Percentiles rank a stretch among this genome's conserved stretches.
phyloP scores from a whole-genome alignment of 2,329 filamentous ascomycete species.

The Claviceps humidiphila region DNA sequence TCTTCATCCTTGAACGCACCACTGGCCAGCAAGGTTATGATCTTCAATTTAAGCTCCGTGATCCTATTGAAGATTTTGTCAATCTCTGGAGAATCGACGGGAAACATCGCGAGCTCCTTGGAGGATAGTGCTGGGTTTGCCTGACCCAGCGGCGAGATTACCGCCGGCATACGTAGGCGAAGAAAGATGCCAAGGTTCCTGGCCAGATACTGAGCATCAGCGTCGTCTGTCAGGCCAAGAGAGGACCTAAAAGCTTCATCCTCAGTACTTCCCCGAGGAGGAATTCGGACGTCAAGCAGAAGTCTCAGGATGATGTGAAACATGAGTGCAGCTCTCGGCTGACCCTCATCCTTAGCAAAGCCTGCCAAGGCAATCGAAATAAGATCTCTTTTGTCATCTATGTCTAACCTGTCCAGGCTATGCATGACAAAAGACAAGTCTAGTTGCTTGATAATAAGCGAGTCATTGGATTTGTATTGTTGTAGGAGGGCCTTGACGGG shows the following conservation, averaged over 20 bases:
- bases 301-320: conserved; percentile 76
- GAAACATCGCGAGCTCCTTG: conserved; percentile 18
- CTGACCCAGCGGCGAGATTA: conserved; percentile 16
- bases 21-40: conserved; percentile 62
- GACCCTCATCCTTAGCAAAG: conserved; percentile 18
- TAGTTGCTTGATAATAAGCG: conserved; percentile 69
- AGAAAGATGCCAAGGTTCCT: conserved; percentile 67
- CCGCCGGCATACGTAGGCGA: conserved; percentile 21
- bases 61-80: conserved; percentile 38
- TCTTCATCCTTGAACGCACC: conserved; percentile 76
- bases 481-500: conserved; percentile 75
- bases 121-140: conserved; percentile 21
- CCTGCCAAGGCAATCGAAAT: conserved; percentile 40
- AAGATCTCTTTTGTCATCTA: conserved; percentile 53
- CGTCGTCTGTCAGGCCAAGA: conserved; percentile 50
- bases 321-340: conserved; percentile 37
- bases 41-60: conserved; percentile 40
- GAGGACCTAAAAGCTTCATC: conserved; percentile 54
- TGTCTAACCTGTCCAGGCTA: conserved; percentile 42
- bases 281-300: conserved; percentile 57
- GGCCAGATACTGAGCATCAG: conserved; percentile 63
- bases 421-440: conserved; percentile 84
- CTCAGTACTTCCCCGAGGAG: conserved; percentile 64
- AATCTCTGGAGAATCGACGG: conserved; percentile 36
- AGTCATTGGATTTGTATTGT: conserved; percentile 71